These are phyloP conservation scores for Mycena indigotica DNA, from an alignment of 768 basidiomycete species.

Conservation along the genomic window DNA sequence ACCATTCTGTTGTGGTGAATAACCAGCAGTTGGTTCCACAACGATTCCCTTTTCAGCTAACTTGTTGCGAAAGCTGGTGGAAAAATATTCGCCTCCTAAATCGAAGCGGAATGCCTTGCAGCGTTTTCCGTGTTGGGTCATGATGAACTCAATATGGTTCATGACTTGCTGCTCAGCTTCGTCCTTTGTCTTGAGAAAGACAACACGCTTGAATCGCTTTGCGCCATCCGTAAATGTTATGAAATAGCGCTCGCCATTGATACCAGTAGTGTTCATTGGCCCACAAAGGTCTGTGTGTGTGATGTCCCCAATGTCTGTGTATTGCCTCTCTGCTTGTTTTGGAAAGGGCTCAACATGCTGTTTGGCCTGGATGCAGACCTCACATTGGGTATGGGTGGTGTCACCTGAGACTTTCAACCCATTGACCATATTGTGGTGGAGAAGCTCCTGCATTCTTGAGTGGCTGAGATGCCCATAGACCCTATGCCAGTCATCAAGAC, in stretches of 20 bases:
- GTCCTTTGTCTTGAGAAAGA: conserved; percentile 4
- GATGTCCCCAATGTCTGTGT: background rate
- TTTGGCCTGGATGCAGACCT: background rate
- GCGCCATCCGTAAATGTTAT: background rate
- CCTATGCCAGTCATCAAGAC: background rate
- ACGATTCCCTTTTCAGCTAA: background rate
- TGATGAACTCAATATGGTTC: conserved; percentile 1
- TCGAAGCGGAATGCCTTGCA: conserved; percentile 19
- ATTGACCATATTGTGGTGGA: background rate
- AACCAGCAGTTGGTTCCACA: background rate
- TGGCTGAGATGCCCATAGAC: background rate
- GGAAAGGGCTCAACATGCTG: background rate
- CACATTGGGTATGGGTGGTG: background rate
- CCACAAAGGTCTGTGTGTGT: background rate
- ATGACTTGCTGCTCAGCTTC: conserved; percentile 3
- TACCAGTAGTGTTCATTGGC: background rate
- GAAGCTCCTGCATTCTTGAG: background rate
- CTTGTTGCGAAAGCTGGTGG: conserved; percentile 10
- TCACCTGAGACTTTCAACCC: background rate
- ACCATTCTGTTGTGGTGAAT: background rate
- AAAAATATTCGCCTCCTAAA: conserved; percentile 28
- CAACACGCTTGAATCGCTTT: background rate
- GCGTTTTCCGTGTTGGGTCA: background rate
- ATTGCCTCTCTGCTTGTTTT: background rate
- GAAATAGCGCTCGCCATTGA: background rate